Evolutionary conservation across 768 basidiomycete genomes (phyloP).

Genomic region (Hortiboletus campestris): DNA sequence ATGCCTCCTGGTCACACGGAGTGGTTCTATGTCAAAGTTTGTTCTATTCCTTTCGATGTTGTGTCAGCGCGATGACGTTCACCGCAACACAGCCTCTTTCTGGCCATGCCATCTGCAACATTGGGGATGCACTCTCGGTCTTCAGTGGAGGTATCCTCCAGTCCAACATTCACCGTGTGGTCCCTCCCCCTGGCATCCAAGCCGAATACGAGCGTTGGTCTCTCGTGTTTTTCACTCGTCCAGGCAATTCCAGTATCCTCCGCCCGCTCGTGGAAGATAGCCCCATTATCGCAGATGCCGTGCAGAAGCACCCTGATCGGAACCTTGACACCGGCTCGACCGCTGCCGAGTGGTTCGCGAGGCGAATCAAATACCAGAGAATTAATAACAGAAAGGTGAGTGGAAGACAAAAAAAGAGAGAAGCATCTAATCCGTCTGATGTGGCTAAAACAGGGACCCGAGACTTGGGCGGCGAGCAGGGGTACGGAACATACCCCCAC

Average conservation of each 20-base stretch:
- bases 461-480: constrained; percentile 31
- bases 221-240: constrained; percentile 66
- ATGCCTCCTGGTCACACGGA: constrained; percentile 55
- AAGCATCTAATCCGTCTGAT: background rate
- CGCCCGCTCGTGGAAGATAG: constrained; percentile 54
- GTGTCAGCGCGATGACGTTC: constrained; percentile 10
- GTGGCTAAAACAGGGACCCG: constrained; percentile 22
- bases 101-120: constrained; percentile 57
- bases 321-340: constrained; percentile 37
- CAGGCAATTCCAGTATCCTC: constrained; percentile 50
- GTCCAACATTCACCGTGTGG: constrained; percentile 63
- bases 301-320: constrained; percentile 36
- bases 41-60: background rate
- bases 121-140: constrained; percentile 60
- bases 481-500: constrained; percentile 30
- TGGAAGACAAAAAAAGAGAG: background rate
- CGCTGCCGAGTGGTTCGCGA: constrained; percentile 40
- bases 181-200: constrained; percentile 62
- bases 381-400: constrained; percentile 42
- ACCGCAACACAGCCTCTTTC: constrained; percentile 42
- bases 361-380: constrained; percentile 40
- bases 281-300: constrained; percentile 45
- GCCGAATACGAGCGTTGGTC: constrained; percentile 57
- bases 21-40: constrained; percentile 68
- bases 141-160: constrained; percentile 64